Percentiles rank a stretch among this genome's conserved stretches.
These are phyloP conservation scores for Aspergillus indologenus DNA, from an alignment of 495 filamentous ascomycete genomes.

Conservation along the genomic window DNA sequence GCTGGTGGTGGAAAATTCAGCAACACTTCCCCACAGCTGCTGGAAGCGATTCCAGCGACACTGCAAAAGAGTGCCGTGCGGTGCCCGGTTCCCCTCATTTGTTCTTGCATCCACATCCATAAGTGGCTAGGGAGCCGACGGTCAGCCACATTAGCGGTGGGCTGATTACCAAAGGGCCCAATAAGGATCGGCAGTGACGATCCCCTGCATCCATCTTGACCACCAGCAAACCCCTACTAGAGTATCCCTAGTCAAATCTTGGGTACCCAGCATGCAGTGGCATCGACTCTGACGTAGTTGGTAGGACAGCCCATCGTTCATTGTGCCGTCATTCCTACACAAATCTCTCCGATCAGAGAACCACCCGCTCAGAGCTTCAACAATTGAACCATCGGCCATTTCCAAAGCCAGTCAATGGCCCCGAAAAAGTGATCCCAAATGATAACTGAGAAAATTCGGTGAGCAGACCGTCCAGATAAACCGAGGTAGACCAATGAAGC, in stretches of 20 bases:
- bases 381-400: background rate
- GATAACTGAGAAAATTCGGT: background rate
- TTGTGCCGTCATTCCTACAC: background rate
- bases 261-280: conserved; percentile 8
- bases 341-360: background rate
- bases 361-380: background rate
- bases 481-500: background rate
- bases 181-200: conserved; percentile 1
- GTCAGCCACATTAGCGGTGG: conserved; percentile 15
- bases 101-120: background rate
- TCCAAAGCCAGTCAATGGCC: background rate
- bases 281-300: conserved; percentile 9
- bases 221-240: background rate
- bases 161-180: background rate
- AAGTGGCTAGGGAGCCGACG: conserved; percentile 4
- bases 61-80: no score
- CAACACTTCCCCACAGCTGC: conserved; percentile 6
- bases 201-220: conserved; percentile 12
- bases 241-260: conserved; percentile 1
- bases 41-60: no score
- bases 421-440: background rate
- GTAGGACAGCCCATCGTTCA: background rate
- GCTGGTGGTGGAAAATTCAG: conserved; percentile 15
- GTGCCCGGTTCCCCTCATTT: background rate
- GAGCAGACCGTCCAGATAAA: background rate